Evolutionary conservation across 192 early-diverging fungal genomes (phyloP).

Genomic region (Coemansia sp.): DNA sequence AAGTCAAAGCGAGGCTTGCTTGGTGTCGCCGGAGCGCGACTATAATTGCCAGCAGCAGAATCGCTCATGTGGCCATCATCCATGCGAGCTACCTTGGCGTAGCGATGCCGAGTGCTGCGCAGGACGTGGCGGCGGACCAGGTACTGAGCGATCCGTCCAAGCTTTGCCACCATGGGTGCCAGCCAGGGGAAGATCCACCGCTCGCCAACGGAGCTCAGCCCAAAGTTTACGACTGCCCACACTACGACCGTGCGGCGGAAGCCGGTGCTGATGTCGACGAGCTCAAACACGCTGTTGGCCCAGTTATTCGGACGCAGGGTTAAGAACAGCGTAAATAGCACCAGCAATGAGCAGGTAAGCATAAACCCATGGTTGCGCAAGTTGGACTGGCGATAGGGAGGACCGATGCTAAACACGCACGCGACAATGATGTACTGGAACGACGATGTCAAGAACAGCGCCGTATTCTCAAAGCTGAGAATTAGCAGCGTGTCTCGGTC

Average conservation of each 20-base stretch:
- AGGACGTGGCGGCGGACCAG: slow-evolving; percentile 21
- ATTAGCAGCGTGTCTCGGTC: slow-evolving; percentile 69
- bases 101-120: slow-evolving; percentile 3
- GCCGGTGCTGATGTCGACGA: slow-evolving; percentile 59
- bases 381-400: slow-evolving; percentile 90
- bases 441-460: slow-evolving; percentile 86
- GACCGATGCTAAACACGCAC: slow-evolving; percentile 93
- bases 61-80: neutral
- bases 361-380: slow-evolving; percentile 69
- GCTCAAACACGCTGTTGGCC: slow-evolving; percentile 65
- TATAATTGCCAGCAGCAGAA: neutral
- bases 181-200: slow-evolving; percentile 44
- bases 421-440: slow-evolving; percentile 95
- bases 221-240: slow-evolving; percentile 64
- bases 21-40: neutral
- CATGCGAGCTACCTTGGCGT: slow-evolving; percentile 14
- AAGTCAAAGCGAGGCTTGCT: slow-evolving; percentile 13
- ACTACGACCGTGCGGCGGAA: slow-evolving; percentile 66
- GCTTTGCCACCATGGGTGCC: slow-evolving; percentile 23
- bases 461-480: slow-evolving; percentile 87
- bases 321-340: slow-evolving; percentile 64
- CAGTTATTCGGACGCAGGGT: slow-evolving; percentile 61
- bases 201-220: slow-evolving; percentile 35
- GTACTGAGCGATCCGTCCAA: slow-evolving; percentile 24
- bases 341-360: slow-evolving; percentile 56